A percentile compares a stretch with the other conserved stretches of the same genome.
phyloP scores from a whole-genome alignment of 1,284 basidiomycete species.

The Pseudozyma thailandica region DNA sequence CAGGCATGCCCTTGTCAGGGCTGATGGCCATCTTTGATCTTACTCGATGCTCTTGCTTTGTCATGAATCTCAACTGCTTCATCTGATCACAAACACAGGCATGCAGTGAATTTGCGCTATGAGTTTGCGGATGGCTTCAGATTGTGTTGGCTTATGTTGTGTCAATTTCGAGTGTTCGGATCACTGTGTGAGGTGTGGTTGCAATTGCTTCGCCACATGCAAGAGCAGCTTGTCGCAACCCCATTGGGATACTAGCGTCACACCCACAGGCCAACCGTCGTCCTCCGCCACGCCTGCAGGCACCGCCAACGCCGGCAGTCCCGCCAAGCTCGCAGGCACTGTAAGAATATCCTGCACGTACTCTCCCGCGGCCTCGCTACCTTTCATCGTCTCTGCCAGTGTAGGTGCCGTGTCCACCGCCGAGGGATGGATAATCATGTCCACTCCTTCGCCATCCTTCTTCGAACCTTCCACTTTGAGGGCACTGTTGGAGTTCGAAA shows the following conservation, averaged over 20 bases:
- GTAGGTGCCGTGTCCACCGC: conserved; percentile 58
- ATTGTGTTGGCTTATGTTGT: too few relatives aligned
- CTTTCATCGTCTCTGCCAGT: conserved; percentile 15
- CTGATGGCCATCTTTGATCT: conserved; percentile 26
- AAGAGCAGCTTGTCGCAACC: conserved; percentile 80
- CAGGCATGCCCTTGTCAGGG: conserved; percentile 24
- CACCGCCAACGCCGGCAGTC: conserved; percentile 83
- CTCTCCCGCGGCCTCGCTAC: conserved; percentile 14
- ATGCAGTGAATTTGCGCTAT: too few relatives aligned
- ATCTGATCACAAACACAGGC: too few relatives aligned
- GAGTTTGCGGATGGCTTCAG: too few relatives aligned
- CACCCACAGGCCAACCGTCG: conserved; percentile 80
- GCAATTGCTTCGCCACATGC: conserved; percentile 72
- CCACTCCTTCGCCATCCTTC: conserved; percentile 71
- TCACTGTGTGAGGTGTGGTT: conserved; percentile 51
- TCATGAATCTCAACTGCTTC: too few relatives aligned
- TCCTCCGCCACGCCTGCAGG: conserved; percentile 71
- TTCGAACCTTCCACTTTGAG: not conserved
- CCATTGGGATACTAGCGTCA: conserved; percentile 90
- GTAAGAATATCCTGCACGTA: conserved; percentile 94
- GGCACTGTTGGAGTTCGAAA: conserved; percentile 63
- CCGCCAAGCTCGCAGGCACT: conserved; percentile 88
- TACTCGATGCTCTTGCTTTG: too few relatives aligned
- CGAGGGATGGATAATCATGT: conserved; percentile 81
- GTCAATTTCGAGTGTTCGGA: not conserved